Percentiles rank a stretch among this genome's conserved stretches.
Evolutionary conservation across 2,329 filamentous ascomycete species (phyloP).

Genomic region (Aureobasidium sp.): DNA sequence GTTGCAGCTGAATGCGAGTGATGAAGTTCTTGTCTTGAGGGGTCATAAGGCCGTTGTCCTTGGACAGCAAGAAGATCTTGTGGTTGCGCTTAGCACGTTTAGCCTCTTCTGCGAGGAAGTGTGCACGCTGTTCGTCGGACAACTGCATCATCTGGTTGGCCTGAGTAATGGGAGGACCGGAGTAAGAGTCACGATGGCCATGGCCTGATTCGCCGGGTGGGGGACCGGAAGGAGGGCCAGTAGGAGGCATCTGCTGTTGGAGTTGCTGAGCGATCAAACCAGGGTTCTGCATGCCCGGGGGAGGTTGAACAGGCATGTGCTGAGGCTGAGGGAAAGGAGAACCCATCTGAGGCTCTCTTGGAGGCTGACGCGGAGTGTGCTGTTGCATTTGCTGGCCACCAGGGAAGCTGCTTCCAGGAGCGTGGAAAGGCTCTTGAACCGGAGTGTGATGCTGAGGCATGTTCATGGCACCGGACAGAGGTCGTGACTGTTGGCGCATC

Average conservation of each 20-base stretch:
- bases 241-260: slow-evolving; percentile 5
- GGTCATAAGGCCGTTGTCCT: slow-evolving; percentile 96
- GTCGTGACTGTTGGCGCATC: slow-evolving; percentile 63
- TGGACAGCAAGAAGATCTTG: slow-evolving; percentile 89
- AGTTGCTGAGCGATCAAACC: slow-evolving; percentile 23
- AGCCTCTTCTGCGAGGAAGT: slow-evolving; percentile 82
- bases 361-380: slow-evolving; percentile 2
- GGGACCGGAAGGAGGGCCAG: slow-evolving; percentile 2
- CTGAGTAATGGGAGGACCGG: slow-evolving; percentile 50
- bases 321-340: slow-evolving; percentile 16
- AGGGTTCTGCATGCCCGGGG: slow-evolving; percentile 18
- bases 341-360: slow-evolving; percentile 36
- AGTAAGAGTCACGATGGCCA: slow-evolving; percentile 40
- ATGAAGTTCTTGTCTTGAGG: slow-evolving; percentile 99
- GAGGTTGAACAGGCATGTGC: slow-evolving; percentile 22
- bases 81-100: slow-evolving; percentile 95
- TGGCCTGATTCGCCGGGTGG: slow-evolving; percentile 17
- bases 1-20: slow-evolving; percentile 92
- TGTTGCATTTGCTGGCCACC: slow-evolving; percentile 75
- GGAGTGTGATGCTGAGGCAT: slow-evolving; percentile 32
- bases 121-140: slow-evolving; percentile 73
- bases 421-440: slow-evolving; percentile 24
- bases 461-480: slow-evolving; percentile 36
- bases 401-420: slow-evolving; percentile 17
- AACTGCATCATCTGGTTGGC: slow-evolving; percentile 67